Conservation (phyloP, 305 asterid genomes). For the Withania somnifera region DNA sequence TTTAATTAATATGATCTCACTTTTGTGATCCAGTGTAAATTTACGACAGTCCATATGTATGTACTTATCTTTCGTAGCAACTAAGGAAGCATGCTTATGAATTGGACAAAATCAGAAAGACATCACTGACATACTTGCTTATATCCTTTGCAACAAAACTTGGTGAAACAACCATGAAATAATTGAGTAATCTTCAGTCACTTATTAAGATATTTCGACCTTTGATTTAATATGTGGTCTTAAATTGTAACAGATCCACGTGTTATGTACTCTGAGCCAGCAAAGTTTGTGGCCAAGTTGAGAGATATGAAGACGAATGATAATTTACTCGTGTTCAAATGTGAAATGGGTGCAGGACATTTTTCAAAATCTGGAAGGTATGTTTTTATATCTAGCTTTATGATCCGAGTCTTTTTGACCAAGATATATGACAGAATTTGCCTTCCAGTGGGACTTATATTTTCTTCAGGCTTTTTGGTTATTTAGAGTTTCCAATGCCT, state of each 20-base stretch:
- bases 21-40: neutral
- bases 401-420: neutral
- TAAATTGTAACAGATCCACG: conserved; percentile 58
- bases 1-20: neutral
- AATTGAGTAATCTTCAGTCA: neutral
- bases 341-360: conserved; percentile 95
- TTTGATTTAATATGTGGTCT: neutral
- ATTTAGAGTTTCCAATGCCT: neutral
- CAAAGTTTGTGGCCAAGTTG: conserved; percentile 88
- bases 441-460: neutral
- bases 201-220: neutral
- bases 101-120: neutral
- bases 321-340: conserved; percentile 65
- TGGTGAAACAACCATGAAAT: neutral
- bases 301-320: conserved; percentile 77
- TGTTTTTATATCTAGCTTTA: conserved; percentile 4
- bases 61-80: neutral
- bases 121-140: neutral
- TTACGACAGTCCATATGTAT: neutral
- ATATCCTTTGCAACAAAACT: neutral
- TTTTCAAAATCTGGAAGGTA: conserved; percentile 97
- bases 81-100: neutral
- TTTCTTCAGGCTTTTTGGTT: neutral
- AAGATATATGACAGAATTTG: neutral
- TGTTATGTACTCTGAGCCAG: conserved; percentile 88